phyloP scores from a whole-genome alignment of 257 asterid species.

The Nicotiana undulata region DNA sequence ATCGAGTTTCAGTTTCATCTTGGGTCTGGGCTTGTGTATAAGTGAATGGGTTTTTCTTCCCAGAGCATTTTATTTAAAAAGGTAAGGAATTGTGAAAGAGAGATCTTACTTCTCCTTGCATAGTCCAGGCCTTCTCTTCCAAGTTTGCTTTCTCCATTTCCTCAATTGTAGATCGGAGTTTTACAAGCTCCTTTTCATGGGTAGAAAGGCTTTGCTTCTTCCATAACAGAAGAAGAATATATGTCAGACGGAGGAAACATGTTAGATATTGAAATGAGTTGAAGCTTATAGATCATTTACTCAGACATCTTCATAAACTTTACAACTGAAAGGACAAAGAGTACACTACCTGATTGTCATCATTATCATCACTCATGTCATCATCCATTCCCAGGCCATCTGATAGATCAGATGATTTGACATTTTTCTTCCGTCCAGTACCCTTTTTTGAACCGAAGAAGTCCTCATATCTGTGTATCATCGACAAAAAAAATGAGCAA shows the following conservation, averaged over 20 bases:
- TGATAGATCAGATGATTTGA: slow-evolving; percentile 35
- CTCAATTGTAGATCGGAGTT: slow-evolving; percentile 54
- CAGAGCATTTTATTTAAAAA: not conserved
- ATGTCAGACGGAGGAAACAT: not conserved
- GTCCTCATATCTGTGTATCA: slow-evolving; percentile 32
- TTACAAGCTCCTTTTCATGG: slow-evolving; percentile 72
- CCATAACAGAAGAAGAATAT: slow-evolving; percentile 19
- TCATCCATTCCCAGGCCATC: slow-evolving; percentile 42
- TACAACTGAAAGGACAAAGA: slow-evolving; percentile 2
- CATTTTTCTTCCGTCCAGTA: slow-evolving; percentile 39
- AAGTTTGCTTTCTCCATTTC: slow-evolving; percentile 78
- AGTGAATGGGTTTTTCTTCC: not conserved
- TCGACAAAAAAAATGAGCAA: not conserved
- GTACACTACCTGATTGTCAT: slow-evolving; percentile 30
- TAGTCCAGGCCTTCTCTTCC: slow-evolving; percentile 87
- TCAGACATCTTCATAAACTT: not conserved
- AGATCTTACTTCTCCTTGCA: slow-evolving; percentile 90
- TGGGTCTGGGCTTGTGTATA: not conserved
- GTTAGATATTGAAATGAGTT: not conserved
- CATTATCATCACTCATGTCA: slow-evolving; percentile 24
- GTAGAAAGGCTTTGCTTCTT: slow-evolving; percentile 57
- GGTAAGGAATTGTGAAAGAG: not conserved
- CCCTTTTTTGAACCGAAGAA: slow-evolving; percentile 51
- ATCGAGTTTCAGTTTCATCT: not conserved
- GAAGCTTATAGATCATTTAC: not conserved